Conservation (phyloP, 148 eudicot genomes). For the Drosera capensis region DNA sequence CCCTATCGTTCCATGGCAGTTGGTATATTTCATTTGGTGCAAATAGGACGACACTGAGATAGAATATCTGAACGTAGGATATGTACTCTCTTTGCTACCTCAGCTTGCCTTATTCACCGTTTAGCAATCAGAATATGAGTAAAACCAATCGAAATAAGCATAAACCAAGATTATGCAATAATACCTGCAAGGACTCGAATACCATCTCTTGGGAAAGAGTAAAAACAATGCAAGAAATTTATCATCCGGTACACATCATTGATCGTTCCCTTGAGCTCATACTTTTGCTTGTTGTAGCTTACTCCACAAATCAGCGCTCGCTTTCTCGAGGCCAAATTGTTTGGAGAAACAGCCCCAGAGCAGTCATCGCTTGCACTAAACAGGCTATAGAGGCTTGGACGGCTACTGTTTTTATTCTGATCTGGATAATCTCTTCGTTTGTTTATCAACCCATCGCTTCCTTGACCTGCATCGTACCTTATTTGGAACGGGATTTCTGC, state of each 20-base stretch:
- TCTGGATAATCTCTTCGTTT: neutral
- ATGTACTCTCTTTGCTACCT: too few species aligned
- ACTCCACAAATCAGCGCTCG: slow-evolving; percentile 71
- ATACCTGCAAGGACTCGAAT: slow-evolving; percentile 56
- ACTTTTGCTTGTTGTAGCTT: slow-evolving; percentile 30
- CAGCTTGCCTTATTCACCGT: too few species aligned
- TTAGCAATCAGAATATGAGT: neutral
- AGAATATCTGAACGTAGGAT: too few species aligned
- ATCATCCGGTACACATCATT: slow-evolving; percentile 36
- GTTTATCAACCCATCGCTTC: neutral
- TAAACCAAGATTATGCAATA: neutral
- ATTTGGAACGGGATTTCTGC: slow-evolving; percentile 10
- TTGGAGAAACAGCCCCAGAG: neutral
- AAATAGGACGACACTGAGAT: too few species aligned
- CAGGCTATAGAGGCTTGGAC: neutral
- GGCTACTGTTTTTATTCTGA: neutral
- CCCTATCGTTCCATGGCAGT: too few species aligned
- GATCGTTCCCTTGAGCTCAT: slow-evolving; percentile 43
- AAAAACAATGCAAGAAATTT: slow-evolving; percentile 22
- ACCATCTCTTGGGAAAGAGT: slow-evolving; percentile 21
- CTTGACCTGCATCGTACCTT: neutral
- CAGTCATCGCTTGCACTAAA: slow-evolving; percentile 4
- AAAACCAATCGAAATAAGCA: neutral
- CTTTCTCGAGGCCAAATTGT: slow-evolving; percentile 9
- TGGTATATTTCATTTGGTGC: too few species aligned